A percentile compares a stretch with the other conserved stretches of the same genome.
These are phyloP conservation scores for Trichophyton rubrum DNA, from an alignment of 2,329 filamentous ascomycete species.

Conservation along the genomic window DNA sequence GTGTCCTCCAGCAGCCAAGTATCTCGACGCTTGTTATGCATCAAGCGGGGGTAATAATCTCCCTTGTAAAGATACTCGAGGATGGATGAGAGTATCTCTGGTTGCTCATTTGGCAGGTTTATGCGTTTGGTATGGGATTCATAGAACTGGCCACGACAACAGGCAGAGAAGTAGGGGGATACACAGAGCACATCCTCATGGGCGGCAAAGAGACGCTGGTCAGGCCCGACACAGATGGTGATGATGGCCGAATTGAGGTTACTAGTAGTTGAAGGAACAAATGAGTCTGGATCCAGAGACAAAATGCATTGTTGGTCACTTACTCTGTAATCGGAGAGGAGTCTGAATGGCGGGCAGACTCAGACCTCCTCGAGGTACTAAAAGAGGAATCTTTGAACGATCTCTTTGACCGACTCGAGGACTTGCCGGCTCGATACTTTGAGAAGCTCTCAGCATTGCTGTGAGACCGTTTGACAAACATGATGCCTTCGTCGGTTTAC, in stretches of 20 bases:
- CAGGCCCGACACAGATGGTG: constrained; percentile 66
- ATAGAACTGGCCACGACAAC: constrained; percentile 52
- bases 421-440: constrained; percentile 21
- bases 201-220: constrained; percentile 78
- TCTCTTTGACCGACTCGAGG: constrained; percentile 16
- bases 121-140: constrained; percentile 54
- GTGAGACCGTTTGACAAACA: constrained; percentile 14
- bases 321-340: not conserved
- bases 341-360: constrained; percentile 13
- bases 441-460: constrained; percentile 20
- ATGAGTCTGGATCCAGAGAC: not conserved
- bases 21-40: constrained; percentile 69
- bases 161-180: constrained; percentile 65
- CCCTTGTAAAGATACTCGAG: constrained; percentile 91
- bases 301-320: constrained; percentile 13
- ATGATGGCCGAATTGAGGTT: constrained; percentile 56
- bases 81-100: constrained; percentile 79
- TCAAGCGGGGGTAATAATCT: constrained; percentile 74
- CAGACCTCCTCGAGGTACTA: constrained; percentile 17
- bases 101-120: constrained; percentile 70
- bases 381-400: constrained; percentile 19
- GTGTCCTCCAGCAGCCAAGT: constrained; percentile 68
- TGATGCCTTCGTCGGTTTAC: constrained; percentile 1
- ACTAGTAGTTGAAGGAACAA: constrained; percentile 24
- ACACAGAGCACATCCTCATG: constrained; percentile 72